Evolutionary conservation across 768 basidiomycete species (phyloP).

Genomic region (Tricholoma hemisulphureum): DNA sequence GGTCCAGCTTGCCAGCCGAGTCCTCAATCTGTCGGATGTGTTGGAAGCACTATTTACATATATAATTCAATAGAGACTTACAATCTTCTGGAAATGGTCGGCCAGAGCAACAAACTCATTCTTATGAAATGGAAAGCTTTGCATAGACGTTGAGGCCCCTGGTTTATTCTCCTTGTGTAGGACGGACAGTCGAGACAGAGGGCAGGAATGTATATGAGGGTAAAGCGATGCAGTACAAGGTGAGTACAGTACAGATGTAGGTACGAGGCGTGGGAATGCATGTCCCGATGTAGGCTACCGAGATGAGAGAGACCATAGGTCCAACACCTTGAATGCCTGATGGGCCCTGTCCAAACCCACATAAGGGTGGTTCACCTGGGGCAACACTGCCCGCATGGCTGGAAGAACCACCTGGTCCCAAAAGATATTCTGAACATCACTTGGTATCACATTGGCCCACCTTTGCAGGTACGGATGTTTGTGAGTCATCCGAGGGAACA

Average conservation of each 20-base stretch:
- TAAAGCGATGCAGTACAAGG: too few relatives aligned
- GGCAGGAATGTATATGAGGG: too few relatives aligned
- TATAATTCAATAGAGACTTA: too few relatives aligned
- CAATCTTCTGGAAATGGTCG: background rate
- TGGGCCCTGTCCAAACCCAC: constrained; percentile 7
- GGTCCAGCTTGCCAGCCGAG: background rate
- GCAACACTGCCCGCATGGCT: background rate
- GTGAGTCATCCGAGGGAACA: constrained; percentile 20
- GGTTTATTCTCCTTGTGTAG: constrained; percentile 2
- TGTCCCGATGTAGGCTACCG: too few relatives aligned
- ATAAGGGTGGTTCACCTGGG: constrained; percentile 1
- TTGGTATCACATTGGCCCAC: constrained; percentile 12
- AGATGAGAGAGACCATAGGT: too few relatives aligned
- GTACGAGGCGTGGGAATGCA: too few relatives aligned
- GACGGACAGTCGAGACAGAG: too few relatives aligned
- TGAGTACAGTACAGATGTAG: too few relatives aligned
- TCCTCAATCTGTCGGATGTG: background rate
- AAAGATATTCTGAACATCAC: constrained; percentile 9
- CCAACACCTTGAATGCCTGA: constrained; percentile 13
- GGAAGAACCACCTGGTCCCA: constrained; percentile 1
- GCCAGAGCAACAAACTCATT: background rate
- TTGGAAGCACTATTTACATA: too few relatives aligned
- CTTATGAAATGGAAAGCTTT: constrained; percentile 7
- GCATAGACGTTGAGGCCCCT: background rate
- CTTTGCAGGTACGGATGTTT: constrained; percentile 4